phyloP scores from a whole-genome alignment of 2,329 filamentous ascomycete species.

The Chrysoporthe deuterocubensis region DNA sequence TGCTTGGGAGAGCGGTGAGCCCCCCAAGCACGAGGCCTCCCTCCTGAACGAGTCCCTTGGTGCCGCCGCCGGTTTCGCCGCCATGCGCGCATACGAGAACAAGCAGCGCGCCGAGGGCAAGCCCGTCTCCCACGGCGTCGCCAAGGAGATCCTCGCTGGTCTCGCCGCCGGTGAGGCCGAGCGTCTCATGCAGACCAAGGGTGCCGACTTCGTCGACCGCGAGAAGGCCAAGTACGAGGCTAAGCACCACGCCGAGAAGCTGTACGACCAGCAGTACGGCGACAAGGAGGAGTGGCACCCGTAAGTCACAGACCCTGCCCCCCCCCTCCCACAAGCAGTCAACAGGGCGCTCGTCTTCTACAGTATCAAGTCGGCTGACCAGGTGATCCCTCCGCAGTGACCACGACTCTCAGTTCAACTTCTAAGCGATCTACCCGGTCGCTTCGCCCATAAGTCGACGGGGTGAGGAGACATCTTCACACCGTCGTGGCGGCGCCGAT shows the following conservation, averaged over 20 bases:
- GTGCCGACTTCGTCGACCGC: conserved; percentile 61
- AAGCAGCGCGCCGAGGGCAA: conserved; percentile 73
- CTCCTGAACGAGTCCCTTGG: conserved; percentile 75
- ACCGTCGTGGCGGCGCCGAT: conserved; percentile 16
- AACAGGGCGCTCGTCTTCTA: not conserved
- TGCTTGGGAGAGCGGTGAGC: conserved; percentile 50
- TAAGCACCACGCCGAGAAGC: conserved; percentile 58
- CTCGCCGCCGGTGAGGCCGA: conserved; percentile 77
- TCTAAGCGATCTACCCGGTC: conserved; percentile 19
- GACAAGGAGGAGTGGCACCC: conserved; percentile 58
- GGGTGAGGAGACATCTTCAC: conserved; percentile 1
- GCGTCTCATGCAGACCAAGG: conserved; percentile 74
- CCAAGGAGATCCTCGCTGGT: conserved; percentile 76
- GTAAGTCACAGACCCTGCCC: conserved; percentile 44
- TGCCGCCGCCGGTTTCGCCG: conserved; percentile 77
- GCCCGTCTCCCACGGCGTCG: conserved; percentile 71
- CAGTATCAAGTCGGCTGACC: not conserved
- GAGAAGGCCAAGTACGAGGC: conserved; percentile 64
- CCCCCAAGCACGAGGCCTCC: conserved; percentile 59
- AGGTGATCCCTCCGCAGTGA: conserved; percentile 7
- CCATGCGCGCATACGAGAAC: conserved; percentile 81
- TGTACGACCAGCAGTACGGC: conserved; percentile 68
- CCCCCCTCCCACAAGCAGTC: too few species aligned
- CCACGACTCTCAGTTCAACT: conserved; percentile 24
- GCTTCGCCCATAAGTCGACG: conserved; percentile 1